Evolutionary conservation across 169 alveolate species (phyloP).

Genomic region (Prorocentrum cordatum): DNA sequence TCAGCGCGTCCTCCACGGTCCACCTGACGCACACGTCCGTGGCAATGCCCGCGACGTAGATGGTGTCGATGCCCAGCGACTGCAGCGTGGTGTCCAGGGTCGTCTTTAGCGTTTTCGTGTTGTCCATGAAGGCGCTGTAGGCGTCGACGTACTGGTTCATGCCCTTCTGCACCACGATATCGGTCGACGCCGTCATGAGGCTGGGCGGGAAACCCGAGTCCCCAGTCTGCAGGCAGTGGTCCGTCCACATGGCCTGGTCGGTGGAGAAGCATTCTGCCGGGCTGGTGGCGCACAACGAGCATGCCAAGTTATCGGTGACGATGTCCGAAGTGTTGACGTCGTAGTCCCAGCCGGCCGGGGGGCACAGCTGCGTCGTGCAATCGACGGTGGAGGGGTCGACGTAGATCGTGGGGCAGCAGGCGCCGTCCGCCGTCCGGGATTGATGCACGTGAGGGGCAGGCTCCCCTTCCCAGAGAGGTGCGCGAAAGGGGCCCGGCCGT

Average conservation of each 20-base stretch:
- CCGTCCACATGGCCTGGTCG: not conserved
- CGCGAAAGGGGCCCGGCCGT: not conserved
- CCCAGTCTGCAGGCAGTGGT: not conserved
- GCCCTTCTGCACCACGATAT: not conserved
- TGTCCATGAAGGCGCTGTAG: slow-evolving; percentile 8
- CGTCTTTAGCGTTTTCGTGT: not conserved
- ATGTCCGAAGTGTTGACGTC: not conserved
- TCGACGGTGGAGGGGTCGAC: not conserved
- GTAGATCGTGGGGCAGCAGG: slow-evolving; percentile 12
- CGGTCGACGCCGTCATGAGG: not conserved
- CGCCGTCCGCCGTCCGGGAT: not conserved
- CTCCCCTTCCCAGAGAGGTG: not conserved
- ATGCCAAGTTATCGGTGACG: slow-evolving; percentile 3
- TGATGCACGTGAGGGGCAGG: not conserved
- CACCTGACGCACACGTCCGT: not conserved
- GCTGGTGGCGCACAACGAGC: not conserved
- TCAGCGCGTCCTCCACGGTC: slow-evolving; percentile 1
- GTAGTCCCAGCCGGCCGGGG: not conserved
- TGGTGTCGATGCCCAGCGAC: not conserved
- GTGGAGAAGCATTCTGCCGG: not conserved
- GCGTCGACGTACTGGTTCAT: not conserved
- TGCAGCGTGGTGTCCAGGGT: not conserved
- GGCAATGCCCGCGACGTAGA: slow-evolving; percentile 4
- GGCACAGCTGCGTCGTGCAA: not conserved
- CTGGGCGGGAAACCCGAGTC: not conserved